Conservation (phyloP, 2,329 filamentous ascomycete species). For the Peltaster fructicola region DNA sequence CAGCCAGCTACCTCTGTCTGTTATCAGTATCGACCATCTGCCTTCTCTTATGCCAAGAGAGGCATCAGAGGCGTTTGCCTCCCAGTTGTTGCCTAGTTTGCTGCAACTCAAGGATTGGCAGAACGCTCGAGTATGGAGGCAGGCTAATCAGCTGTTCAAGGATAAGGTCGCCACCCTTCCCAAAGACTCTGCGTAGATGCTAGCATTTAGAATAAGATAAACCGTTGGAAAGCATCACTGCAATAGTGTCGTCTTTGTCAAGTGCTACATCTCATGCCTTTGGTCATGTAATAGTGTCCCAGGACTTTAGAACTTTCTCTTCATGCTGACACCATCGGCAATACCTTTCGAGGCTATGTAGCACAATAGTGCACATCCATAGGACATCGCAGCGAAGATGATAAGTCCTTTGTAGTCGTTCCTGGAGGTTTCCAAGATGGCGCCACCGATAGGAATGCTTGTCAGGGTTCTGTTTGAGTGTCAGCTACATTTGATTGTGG, state of each 20-base stretch:
- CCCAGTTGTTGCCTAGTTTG: conserved; percentile 59
- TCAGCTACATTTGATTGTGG: not conserved
- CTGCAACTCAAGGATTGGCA: conserved; percentile 59
- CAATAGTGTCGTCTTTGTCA: no score
- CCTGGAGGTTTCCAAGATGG: conserved; percentile 9
- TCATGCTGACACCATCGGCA: no score
- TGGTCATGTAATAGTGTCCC: no score
- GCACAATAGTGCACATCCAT: conserved; percentile 8
- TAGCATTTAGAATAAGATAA: no score
- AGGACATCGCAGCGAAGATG: conserved; percentile 11
- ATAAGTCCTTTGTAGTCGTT: conserved; percentile 16
- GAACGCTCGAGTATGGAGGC: conserved; percentile 61
- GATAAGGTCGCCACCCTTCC: conserved; percentile 62
- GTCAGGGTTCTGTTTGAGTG: conserved; percentile 8
- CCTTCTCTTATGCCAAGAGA: conserved; percentile 72
- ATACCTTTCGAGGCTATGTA: no score
- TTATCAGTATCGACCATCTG: conserved; percentile 80
- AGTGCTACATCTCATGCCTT: no score
- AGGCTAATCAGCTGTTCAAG: conserved; percentile 68
- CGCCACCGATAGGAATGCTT: conserved; percentile 18
- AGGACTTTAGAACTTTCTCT: no score
- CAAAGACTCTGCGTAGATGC: conserved; percentile 17
- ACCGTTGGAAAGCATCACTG: no score
- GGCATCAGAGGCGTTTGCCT: conserved; percentile 69
- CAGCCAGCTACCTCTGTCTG: conserved; percentile 38